Evolutionary conservation across 1,284 basidiomycete genomes (phyloP).

Genomic region (Acaromyces ingoldii): DNA sequence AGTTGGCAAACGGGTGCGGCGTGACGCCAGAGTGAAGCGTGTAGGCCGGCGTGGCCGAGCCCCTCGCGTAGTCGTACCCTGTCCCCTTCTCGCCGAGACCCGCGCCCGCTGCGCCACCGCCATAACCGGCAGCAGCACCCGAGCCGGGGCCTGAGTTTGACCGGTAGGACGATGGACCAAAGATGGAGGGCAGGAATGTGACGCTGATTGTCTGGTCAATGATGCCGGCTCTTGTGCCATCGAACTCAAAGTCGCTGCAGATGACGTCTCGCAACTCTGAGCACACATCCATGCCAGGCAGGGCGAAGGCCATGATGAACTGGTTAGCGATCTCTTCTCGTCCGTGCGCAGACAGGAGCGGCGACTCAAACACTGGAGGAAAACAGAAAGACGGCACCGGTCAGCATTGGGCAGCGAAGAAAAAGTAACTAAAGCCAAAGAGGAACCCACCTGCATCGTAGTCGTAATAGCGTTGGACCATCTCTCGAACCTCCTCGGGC

Average conservation of each 20-base stretch:
- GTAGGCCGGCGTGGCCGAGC: background rate
- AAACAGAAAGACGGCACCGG: background rate
- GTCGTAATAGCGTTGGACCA: conserved; percentile 47
- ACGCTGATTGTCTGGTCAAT: conserved; percentile 51
- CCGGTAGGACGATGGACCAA: conserved; percentile 18
- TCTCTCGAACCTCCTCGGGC: conserved; percentile 43
- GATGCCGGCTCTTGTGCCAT: conserved; percentile 50
- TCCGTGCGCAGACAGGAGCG: conserved; percentile 43
- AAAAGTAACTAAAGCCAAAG: background rate
- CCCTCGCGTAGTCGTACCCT: conserved; percentile 21
- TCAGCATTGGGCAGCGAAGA: background rate
- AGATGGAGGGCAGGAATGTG: conserved; percentile 42
- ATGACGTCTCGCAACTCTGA: conserved; percentile 50
- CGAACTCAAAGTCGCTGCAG: conserved; percentile 50
- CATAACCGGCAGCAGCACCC: background rate
- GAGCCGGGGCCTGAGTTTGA: background rate
- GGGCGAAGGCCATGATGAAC: conserved; percentile 48
- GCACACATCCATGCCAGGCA: conserved; percentile 46
- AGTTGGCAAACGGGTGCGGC: background rate
- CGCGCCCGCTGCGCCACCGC: background rate
- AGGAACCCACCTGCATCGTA: conserved; percentile 25
- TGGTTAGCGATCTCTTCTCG: conserved; percentile 48
- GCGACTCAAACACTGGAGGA: conserved; percentile 40
- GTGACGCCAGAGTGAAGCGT: conserved; percentile 2
- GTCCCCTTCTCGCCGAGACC: too few species aligned